Base-by-base conservation (phyloP, 1,284 basidiomycete species). In the Microbotryum violaceum region DNA sequence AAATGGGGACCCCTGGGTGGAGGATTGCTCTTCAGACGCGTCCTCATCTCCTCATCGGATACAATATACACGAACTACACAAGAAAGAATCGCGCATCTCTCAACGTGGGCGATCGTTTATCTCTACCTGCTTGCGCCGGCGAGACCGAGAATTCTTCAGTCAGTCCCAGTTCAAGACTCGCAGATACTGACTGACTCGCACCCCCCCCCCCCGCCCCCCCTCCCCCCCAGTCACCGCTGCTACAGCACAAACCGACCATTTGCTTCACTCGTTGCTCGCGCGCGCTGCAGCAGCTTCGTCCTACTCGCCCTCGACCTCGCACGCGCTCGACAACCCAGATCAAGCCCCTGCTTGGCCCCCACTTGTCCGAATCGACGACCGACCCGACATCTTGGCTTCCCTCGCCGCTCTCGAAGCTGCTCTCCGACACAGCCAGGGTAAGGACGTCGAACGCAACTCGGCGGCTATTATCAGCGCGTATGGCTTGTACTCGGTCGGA, bases 401-500 rank as follows among this genome's bases (percentile, higher is more conserved):
- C 8, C 27, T 68, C 29, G 52, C 46, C 12, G 23, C 60, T 1
- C 56, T 68, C 23, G 49, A 54, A 12, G 12, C 20, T 0, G 7
- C 46, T 0, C 29, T 64, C 16, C 10, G 37, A 6, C 16, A 21
- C 25, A 29, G n/a, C 7, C 23, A 49, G 14, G 47, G 47, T 1
- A 5, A 54, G 3, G 5, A 20, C 2, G 23, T 25, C 7, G 67
- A 66, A 25, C 5, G 37, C 2, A 46, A 66, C 37, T 49, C 54
- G n/a, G 67, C 67, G 18, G 33, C 33, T 12, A 49, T 64, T 20
- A 58, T 66, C 6, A 20, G 49, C 7, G 54, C 60, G 4, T 44
- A 31, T 16, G 67, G 50, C 3, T 8, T 50, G 12, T 66, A 57
- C 37, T 37, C 49, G 2, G 48, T 64, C 7, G 67, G 62, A 8